These are phyloP conservation scores for Loxodes magnus DNA, from an alignment of 73 alveolate species.

Conservation along the genomic window DNA sequence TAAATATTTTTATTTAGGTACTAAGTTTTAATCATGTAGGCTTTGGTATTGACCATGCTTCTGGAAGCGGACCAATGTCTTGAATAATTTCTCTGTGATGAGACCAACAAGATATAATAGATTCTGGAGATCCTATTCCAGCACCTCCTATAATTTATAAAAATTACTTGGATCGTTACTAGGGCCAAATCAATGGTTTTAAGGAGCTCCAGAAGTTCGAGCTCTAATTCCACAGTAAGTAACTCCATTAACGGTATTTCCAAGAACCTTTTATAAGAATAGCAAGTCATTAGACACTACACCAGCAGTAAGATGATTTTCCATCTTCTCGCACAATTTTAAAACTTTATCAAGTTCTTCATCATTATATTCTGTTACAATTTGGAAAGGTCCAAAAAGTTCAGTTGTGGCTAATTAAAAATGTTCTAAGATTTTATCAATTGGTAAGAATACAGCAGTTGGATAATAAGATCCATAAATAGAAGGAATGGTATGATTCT, in stretches of 20 bases:
- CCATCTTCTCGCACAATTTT: conserved; percentile 34
- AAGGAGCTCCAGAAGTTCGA: conserved; percentile 98
- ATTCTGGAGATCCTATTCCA: conserved; percentile 87
- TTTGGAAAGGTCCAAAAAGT: conserved; percentile 92
- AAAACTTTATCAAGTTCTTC: conserved; percentile 39
- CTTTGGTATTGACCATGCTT: conserved; percentile 22
- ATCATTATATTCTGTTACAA: conserved; percentile 26
- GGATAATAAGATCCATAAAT: conserved; percentile 54
- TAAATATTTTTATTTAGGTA: too few relatives aligned
- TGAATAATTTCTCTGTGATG: conserved; percentile 84
- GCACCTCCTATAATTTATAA: too few relatives aligned
- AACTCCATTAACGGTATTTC: conserved; percentile 63
- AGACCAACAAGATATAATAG: conserved; percentile 75
- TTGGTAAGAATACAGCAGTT: conserved; percentile 47
- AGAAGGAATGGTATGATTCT: conserved; percentile 59
- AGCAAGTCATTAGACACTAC: conserved; percentile 77
- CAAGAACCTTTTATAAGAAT: conserved; percentile 44
- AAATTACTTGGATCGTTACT: conserved; percentile 89
- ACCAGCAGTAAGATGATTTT: conserved; percentile 90
- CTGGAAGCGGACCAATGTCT: conserved; percentile 71
- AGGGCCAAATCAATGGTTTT: conserved; percentile 97
- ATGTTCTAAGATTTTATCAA: conserved; percentile 24
- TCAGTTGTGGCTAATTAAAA: conserved; percentile 57
- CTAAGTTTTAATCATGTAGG: too few relatives aligned
- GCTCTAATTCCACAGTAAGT: conserved; percentile 87